Evolutionary conservation across 2,329 filamentous ascomycete species (phyloP), one percentile per base, ranked within the genome.

Genomic region (Trichoderma asperellum): DNA sequence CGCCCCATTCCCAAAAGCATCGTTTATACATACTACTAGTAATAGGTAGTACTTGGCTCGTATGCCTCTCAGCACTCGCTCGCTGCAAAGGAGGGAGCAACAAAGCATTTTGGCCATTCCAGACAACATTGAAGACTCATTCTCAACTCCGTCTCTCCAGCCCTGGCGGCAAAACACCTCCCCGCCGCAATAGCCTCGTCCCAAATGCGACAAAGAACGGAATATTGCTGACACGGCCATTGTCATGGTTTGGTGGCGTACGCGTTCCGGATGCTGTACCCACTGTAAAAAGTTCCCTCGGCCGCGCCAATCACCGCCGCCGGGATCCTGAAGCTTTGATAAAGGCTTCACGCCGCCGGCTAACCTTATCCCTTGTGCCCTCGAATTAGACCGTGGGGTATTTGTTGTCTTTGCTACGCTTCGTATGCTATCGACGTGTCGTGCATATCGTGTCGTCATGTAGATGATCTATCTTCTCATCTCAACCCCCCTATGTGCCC

Each of bases 201-300:
- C 21, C 18, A 61, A 32, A 8, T 43, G 8, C 40, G 40, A 43
- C 7, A 34, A 49, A n/a, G 3, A 52, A 37, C 27, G 27, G 10
- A 24, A 34, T 32, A 21, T 43, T 10, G 63, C 63, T 27, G 53
- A 59, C 29, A 27, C 59, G 14, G 29, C 49, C 29, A 27, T 35
- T 21, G 18, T 24, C n/a, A 35, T 59, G 8, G n/a, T 12, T 12
- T 35, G 40, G 34, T 27, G 34, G 64, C 64, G 8, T 59, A 57
- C 64, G 64, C 64, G 64, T 67, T 67, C 64, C 64, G 64, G 64
- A 59, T 67, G 58, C 53, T 29, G 64, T 67, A 67, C 64, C 63
- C 53, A 67, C 55, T n/a, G 37, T 34, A 47, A 59, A 67, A 67
- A 59, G 64, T 59, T 52, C 64, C 55, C n/a, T 6, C 7, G 53